Conservation (phyloP, 2,329 filamentous ascomycete species). For the Neurospora sp. region DNA sequence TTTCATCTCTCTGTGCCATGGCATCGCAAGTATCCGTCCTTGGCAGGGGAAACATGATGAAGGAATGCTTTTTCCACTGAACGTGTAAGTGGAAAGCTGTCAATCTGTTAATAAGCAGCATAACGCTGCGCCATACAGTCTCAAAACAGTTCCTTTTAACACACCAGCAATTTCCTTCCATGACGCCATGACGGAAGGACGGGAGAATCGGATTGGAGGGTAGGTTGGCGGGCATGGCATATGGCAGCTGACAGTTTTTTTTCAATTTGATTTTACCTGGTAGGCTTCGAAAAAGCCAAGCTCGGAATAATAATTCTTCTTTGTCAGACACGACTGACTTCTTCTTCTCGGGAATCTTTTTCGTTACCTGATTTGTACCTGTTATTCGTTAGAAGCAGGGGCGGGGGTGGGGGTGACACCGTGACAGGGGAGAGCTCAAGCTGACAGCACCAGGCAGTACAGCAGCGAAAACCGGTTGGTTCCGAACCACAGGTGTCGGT, state of each 20-base stretch:
- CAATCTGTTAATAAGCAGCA: neutral
- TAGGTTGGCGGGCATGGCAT: neutral
- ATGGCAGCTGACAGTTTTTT: neutral
- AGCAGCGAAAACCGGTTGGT: neutral
- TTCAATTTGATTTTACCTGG: too few species aligned
- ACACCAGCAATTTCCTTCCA: neutral
- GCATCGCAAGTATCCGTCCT: neutral
- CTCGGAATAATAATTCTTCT: neutral
- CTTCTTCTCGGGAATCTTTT: neutral
- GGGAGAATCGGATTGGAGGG: neutral
- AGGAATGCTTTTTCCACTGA: neutral
- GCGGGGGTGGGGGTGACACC: neutral
- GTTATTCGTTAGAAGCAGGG: neutral
- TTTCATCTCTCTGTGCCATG: neutral
- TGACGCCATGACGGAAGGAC: neutral
- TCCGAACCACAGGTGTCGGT: neutral
- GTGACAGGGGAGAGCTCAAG: neutral
- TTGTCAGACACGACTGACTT: neutral
- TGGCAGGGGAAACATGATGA: neutral
- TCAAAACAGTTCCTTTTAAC: neutral
- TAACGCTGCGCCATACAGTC: neutral
- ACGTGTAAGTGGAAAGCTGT: neutral
- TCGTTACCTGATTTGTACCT: neutral
- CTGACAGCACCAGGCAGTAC: neutral
- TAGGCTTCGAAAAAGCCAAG: neutral